Conservation (phyloP, 495 filamentous ascomycete genomes). For the Penicillium coffeae region DNA sequence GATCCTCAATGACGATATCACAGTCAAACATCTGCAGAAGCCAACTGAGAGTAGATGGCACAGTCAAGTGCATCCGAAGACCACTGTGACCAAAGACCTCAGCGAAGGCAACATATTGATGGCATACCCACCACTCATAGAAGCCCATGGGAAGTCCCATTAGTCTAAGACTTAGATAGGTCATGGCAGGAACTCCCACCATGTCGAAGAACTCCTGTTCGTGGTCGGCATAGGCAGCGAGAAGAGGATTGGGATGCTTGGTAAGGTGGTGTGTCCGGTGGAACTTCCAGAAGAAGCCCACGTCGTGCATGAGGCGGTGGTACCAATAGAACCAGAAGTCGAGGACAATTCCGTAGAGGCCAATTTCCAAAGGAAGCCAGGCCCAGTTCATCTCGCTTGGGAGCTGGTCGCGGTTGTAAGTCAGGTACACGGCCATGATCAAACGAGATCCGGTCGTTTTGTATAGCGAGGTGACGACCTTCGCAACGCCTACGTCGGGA, state of each 20-base stretch:
- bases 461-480: conserved; percentile 27
- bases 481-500: conserved; percentile 26
- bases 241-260: conserved; percentile 40
- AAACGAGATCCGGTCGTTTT: conserved; percentile 32
- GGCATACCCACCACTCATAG: conserved; percentile 46
- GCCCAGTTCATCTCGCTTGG: conserved; percentile 46
- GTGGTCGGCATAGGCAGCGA: conserved; percentile 41
- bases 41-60: conserved; percentile 35
- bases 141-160: conserved; percentile 39
- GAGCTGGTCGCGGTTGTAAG: conserved; percentile 18
- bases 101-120: conserved; percentile 37
- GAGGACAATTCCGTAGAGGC: conserved; percentile 39
- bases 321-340: conserved; percentile 48
- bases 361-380: conserved; percentile 37
- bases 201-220: conserved; percentile 46
- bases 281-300: conserved; percentile 37
- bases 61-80: conserved; percentile 32
- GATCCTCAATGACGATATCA: conserved; percentile 43
- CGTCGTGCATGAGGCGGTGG: conserved; percentile 42
- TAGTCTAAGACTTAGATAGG: conserved; percentile 26
- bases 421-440: conserved; percentile 22
- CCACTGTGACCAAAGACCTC: conserved; percentile 42
- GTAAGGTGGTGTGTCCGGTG: conserved; percentile 44
- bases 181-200: conserved; percentile 36
- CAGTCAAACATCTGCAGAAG: conserved; percentile 28